Conservation (phyloP, 2,329 filamentous ascomycete species). For the Botrytis cinerea region DNA sequence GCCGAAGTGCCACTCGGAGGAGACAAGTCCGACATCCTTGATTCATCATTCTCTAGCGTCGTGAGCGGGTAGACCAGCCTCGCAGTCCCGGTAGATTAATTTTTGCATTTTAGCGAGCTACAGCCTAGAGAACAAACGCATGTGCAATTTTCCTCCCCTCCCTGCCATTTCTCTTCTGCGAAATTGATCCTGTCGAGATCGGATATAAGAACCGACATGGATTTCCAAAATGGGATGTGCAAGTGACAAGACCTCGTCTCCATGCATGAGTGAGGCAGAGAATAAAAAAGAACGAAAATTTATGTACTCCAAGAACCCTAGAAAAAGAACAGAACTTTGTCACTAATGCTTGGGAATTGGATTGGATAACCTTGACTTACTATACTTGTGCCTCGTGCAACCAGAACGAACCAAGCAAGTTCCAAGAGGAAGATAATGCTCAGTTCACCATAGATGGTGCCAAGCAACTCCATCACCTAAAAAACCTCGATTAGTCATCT, state of each 20-base stretch:
- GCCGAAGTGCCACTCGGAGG: neutral
- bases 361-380: neutral
- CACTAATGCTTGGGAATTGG: neutral
- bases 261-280: neutral
- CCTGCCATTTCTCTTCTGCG: neutral
- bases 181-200: neutral
- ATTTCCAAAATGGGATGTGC: neutral
- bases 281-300: neutral
- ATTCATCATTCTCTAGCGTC: neutral
- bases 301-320: too few relatives aligned
- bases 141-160: neutral
- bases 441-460: too few relatives aligned
- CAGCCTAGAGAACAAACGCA: neutral
- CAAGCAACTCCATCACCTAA: neutral
- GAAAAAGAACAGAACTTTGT: neutral
- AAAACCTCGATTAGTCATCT: neutral
- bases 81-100: neutral
- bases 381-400: neutral
- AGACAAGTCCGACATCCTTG: neutral
- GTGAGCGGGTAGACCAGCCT: neutral
- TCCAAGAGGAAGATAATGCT: too few relatives aligned
- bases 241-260: neutral
- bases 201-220: neutral
- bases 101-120: neutral
- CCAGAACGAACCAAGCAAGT: neutral